phyloP scores from a whole-genome alignment of 2,329 filamentous ascomycete genomes.

The Coniella lustricola region DNA sequence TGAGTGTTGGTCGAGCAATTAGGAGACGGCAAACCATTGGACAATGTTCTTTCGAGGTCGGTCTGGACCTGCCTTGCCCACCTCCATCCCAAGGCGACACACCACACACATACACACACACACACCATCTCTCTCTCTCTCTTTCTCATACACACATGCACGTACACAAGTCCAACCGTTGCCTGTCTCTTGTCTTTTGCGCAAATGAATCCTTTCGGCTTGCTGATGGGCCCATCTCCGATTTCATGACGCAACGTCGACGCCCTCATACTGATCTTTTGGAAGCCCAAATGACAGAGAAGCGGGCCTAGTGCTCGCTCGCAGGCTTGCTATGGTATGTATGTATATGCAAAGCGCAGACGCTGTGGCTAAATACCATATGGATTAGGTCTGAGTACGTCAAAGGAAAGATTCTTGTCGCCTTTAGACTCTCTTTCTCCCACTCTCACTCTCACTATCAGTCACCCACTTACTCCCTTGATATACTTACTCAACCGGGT shows the following conservation, averaged over 20 bases:
- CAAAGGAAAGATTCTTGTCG: no score
- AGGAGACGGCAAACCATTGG: conserved; percentile 7
- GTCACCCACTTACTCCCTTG: no score
- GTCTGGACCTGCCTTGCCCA: conserved; percentile 3
- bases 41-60: neutral
- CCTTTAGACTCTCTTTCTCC: no score
- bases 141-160: no score
- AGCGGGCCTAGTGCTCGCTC: neutral
- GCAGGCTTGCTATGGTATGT: neutral
- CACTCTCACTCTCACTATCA: no score
- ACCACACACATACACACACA: conserved; percentile 2
- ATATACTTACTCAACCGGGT: no score
- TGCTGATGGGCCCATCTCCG: conserved; percentile 4
- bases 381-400: no score
- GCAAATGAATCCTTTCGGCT: neutral
- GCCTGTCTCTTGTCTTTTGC: neutral
- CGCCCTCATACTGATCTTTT: neutral
- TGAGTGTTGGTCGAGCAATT: conserved; percentile 12
- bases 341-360: neutral
- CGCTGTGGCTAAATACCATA: neutral
- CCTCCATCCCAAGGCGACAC: neutral
- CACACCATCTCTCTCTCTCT: no score
- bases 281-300: neutral
- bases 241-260: conserved; percentile 8
- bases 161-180: conserved; percentile 2